Evolutionary conservation across 2,329 filamentous ascomycete genomes (phyloP).

Genomic region (Fusarium udum): DNA sequence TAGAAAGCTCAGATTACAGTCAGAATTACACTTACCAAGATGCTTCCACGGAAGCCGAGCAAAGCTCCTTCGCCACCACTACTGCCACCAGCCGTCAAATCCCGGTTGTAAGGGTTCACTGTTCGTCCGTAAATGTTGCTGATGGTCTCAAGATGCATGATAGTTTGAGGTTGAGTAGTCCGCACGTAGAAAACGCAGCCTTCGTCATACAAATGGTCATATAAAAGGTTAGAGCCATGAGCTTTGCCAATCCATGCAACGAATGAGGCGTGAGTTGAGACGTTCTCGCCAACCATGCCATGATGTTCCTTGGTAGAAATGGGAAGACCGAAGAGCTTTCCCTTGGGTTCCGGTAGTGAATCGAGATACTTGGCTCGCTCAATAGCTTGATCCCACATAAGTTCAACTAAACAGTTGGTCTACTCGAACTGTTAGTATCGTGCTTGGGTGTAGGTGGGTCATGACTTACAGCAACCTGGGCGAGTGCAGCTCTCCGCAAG

Average conservation of each 20-base stretch:
- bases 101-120: slow-evolving; percentile 70
- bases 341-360: slow-evolving; percentile 46
- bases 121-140: slow-evolving; percentile 72
- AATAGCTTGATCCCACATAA: slow-evolving; percentile 50
- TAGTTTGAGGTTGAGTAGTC: slow-evolving; percentile 72
- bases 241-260: slow-evolving; percentile 46
- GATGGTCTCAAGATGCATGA: slow-evolving; percentile 65
- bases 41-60: slow-evolving; percentile 52
- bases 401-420: slow-evolving; percentile 49
- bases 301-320: slow-evolving; percentile 51
- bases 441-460: accelerated
- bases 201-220: slow-evolving; percentile 43
- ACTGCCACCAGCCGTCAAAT: slow-evolving; percentile 69
- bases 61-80: slow-evolving; percentile 65
- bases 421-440: not conserved
- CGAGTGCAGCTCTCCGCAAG: slow-evolving; percentile 39
- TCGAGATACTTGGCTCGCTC: slow-evolving; percentile 47
- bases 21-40: slow-evolving; percentile 41
- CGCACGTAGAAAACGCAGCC: slow-evolving; percentile 62
- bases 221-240: slow-evolving; percentile 47
- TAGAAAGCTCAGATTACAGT: accelerated
- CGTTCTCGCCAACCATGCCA: slow-evolving; percentile 47
- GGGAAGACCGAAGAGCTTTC: slow-evolving; percentile 48
- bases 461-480: slow-evolving; percentile 38
- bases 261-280: slow-evolving; percentile 43